Base-by-base conservation (phyloP, 371 early-diverging fungal genomes). In the Mucor irregularis region DNA sequence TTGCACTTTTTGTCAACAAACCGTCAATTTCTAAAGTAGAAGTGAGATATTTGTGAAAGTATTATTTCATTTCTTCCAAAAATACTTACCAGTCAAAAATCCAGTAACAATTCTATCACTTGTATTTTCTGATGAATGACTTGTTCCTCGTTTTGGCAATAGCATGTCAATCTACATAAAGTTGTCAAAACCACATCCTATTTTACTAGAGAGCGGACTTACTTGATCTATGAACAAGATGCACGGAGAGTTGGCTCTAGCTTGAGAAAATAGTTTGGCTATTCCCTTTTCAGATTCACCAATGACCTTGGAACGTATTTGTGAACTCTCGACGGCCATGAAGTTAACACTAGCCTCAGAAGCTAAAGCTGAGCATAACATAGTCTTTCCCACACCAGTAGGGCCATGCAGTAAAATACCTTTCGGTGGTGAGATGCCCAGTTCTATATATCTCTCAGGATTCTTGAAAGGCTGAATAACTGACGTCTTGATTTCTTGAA, bases 311-410 rank as follows among this genome's bases (percentile, higher is more conserved):
- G 92, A 92, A 35, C 90, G 76, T 26, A 92, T 68, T 67, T 90
- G 89, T 6, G 90, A 82, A 21, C 88, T 82, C 66, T 90, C 90
- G 1, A 88, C 87, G 48, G 87, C 76, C 74, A 91, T 87, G 53
- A 85, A 85, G 43, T 90, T 91, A 53, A 90, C 80, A 2, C 84
- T 84, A 3, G 80, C 64, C 37, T 94, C 95, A 14, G 89, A 86
- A 0, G 99, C 96, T 28, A 99, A 73, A 0, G 99, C 99, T 66
- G 90, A 89, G 35, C 99, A 98, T 2, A 99, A 74, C 86, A 92
- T 82, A 0, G 99, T 99, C 75, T 99, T 99, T 50, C 99, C 99
- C 51, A 97, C 97, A 9, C 99, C 99, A 2, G 99, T 98, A 7
- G 99, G 99, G 3, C 99, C 99, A 72, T 99, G 96, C 62, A 99